phyloP scores from a whole-genome alignment of 1,139 yeast species.

The Blastobotrys arbuscula region DNA sequence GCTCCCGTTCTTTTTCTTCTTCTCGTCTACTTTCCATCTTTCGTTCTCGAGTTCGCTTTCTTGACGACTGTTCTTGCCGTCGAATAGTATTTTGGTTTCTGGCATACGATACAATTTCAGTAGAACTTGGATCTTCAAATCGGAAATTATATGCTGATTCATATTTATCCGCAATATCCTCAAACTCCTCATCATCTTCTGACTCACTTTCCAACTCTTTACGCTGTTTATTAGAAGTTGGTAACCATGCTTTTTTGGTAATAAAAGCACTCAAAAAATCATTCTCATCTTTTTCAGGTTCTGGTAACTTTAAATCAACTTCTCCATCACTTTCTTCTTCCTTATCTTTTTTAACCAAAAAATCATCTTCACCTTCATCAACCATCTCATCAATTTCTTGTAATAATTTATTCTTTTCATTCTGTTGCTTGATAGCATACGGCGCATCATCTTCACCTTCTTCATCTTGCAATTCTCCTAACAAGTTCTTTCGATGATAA shows the following conservation, averaged over 20 bases:
- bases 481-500: slow-evolving; percentile 77
- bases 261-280: slow-evolving; percentile 70
- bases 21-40: slow-evolving; percentile 50
- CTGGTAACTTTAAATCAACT: slow-evolving; percentile 45
- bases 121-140: slow-evolving; percentile 85
- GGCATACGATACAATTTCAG: slow-evolving; percentile 93
- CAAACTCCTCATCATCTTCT: slow-evolving; percentile 77
- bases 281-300: slow-evolving; percentile 60
- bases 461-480: slow-evolving; percentile 50
- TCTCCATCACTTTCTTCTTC: slow-evolving; percentile 31
- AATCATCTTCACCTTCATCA: slow-evolving; percentile 43
- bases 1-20: slow-evolving; percentile 53
- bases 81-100: slow-evolving; percentile 91
- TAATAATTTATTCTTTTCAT: slow-evolving; percentile 65
- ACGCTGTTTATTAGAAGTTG: slow-evolving; percentile 49
- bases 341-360: slow-evolving; percentile 52
- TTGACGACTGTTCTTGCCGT: slow-evolving; percentile 64
- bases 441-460: slow-evolving; percentile 50
- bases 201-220: slow-evolving; percentile 47
- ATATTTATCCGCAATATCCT: slow-evolving; percentile 83
- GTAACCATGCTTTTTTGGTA: slow-evolving; percentile 84
- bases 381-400: slow-evolving; percentile 58
- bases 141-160: slow-evolving; percentile 93
- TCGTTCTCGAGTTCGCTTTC: slow-evolving; percentile 79
- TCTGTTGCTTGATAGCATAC: slow-evolving; percentile 67